Evolutionary conservation across 2,329 filamentous ascomycete species (phyloP).

Genomic region (Phoma sp.): DNA sequence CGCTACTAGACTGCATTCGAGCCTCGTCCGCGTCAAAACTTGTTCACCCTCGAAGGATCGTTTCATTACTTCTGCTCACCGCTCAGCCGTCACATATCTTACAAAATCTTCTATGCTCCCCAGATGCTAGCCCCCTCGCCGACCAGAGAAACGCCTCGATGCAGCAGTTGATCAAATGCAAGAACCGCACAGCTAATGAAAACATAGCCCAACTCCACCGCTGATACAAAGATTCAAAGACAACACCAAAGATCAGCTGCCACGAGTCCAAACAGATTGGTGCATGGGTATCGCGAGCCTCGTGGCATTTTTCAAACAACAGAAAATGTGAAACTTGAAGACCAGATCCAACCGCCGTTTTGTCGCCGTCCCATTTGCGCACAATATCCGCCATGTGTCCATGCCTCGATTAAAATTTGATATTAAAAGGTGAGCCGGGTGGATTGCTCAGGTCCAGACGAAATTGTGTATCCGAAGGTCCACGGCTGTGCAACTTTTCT

Average conservation of each 20-base stretch:
- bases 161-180: conserved; percentile 31
- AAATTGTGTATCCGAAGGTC: conserved; percentile 41
- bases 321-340: conserved; percentile 36
- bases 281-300: conserved; percentile 44
- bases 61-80: conserved; percentile 18
- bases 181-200: conserved; percentile 28
- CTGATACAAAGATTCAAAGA: conserved; percentile 34
- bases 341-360: conserved; percentile 27
- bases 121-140: conserved; percentile 24
- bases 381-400: conserved; percentile 13
- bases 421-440: conserved; percentile 47
- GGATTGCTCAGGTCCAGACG: conserved; percentile 44
- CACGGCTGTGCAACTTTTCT: conserved; percentile 42
- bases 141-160: conserved; percentile 17
- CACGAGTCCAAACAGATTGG: conserved; percentile 36
- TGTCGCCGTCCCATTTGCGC: conserved; percentile 31
- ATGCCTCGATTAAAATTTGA: conserved; percentile 41
- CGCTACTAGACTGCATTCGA: conserved; percentile 12
- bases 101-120: conserved; percentile 26
- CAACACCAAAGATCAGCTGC: conserved; percentile 32
- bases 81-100: conserved; percentile 27
- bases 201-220: conserved; percentile 42
- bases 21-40: conserved; percentile 14
- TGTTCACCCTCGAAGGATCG: conserved; percentile 10
- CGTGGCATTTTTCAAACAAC: conserved; percentile 36